A percentile compares a stretch with the other conserved stretches of the same genome.
Evolutionary conservation across 257 asterid species (phyloP).

Genomic region (Oldenlandia corymbosa): DNA sequence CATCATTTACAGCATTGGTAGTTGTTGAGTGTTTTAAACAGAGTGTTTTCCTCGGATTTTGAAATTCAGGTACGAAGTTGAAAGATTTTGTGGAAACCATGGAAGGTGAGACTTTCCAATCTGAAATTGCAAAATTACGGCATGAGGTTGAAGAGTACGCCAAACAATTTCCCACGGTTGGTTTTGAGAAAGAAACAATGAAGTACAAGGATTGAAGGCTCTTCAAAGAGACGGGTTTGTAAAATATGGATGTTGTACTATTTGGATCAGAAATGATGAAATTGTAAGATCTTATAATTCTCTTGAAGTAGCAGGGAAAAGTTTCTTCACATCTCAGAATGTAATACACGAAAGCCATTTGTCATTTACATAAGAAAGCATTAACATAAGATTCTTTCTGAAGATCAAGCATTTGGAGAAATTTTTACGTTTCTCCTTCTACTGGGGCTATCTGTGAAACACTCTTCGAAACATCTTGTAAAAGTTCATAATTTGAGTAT

Average conservation of each 20-base stretch:
- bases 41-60: conserved; percentile 15
- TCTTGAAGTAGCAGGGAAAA: no score
- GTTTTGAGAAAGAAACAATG: conserved; percentile 85
- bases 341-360: no score
- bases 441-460: no score
- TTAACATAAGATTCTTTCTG: no score
- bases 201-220: conserved; percentile 56
- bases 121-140: conserved; percentile 55
- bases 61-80: conserved; percentile 62
- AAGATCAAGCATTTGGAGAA: neutral
- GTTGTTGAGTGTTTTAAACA: conserved; percentile 15
- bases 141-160: conserved; percentile 76
- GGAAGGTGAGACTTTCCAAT: conserved; percentile 46
- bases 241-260: conserved; percentile 1
- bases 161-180: conserved; percentile 83
- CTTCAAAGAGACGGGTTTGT: neutral
- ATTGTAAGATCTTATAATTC: neutral
- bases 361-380: no score
- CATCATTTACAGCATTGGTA: conserved; percentile 2
- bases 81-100: conserved; percentile 89
- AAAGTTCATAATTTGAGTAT: no score
- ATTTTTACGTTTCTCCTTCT: no score
- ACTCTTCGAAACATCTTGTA: no score
- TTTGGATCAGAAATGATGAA: neutral
- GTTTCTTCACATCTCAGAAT: no score